Conservation (phyloP, 2,329 filamentous ascomycete species). For the Cryoendolithus antarcticus region DNA sequence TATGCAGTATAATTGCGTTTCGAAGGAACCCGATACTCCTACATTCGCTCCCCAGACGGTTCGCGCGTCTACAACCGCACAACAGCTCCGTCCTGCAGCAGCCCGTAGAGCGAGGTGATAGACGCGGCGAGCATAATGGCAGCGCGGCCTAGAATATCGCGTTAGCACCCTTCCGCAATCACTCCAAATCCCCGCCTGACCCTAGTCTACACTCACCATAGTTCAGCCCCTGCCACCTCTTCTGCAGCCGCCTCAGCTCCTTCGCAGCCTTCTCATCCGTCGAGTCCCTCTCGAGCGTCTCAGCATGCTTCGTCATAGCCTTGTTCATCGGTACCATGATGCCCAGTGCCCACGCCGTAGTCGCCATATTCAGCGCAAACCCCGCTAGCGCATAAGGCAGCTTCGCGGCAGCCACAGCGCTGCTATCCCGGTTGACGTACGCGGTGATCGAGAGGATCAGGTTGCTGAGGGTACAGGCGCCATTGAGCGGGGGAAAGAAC, state of each 20-base stretch:
- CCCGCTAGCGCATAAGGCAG: conserved; percentile 13
- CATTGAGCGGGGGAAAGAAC: conserved; percentile 22
- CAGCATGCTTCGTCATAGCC: conserved; percentile 14
- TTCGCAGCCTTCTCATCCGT: conserved; percentile 16
- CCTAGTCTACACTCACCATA: conserved; percentile 11
- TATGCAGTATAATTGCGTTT: no score
- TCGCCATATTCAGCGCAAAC: conserved; percentile 14
- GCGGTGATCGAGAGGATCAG: conserved; percentile 15
- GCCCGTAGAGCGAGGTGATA: conserved; percentile 2
- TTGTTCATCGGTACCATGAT: conserved; percentile 23
- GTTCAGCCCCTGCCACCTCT: conserved; percentile 17
- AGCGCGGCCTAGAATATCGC: conserved; percentile 10
- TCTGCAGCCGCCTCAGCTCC: conserved; percentile 17
- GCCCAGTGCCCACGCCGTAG: conserved; percentile 18
- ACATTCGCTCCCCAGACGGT: no score
- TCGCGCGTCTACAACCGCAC: neutral
- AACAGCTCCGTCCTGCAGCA: conserved; percentile 4
- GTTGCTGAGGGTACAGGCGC: conserved; percentile 18
- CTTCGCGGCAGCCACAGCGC: conserved; percentile 11
- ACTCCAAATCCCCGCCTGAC: neutral
- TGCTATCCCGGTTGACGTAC: conserved; percentile 16
- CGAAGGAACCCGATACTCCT: no score
- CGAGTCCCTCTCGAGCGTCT: conserved; percentile 12
- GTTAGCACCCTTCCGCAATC: no score
- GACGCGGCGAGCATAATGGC: conserved; percentile 13